A percentile compares a stretch with the other conserved stretches of the same genome.
phyloP scores from a whole-genome alignment of 805 yeast species.

The Barnettozyma siamensis region DNA sequence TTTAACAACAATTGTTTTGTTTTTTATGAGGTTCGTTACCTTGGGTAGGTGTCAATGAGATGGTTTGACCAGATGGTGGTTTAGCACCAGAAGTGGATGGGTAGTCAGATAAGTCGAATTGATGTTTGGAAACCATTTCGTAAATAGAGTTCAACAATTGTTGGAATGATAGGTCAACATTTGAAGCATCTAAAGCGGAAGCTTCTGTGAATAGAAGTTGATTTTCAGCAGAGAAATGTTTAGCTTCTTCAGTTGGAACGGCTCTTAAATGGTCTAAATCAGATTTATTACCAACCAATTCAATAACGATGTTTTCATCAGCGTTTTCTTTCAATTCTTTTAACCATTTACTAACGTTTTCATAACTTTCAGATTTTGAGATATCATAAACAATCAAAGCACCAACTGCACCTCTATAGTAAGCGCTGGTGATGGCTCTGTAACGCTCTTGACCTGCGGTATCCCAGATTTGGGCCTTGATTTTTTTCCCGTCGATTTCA shows the following conservation, averaged over 20 bases:
- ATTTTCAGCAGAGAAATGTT: constrained; percentile 89
- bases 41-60: constrained; percentile 89
- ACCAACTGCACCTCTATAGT: constrained; percentile 97
- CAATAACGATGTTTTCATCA: constrained; percentile 91
- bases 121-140: constrained; percentile 91
- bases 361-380: constrained; percentile 83
- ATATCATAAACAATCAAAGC: constrained; percentile 95
- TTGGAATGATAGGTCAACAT: constrained; percentile 91
- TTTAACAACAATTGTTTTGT: constrained; percentile 58
- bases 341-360: constrained; percentile 81
- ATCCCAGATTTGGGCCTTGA: constrained; percentile 95
- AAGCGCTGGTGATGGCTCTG: constrained; percentile 95
- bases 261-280: constrained; percentile 92
- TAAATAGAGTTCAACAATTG: constrained; percentile 89
- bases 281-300: constrained; percentile 86
- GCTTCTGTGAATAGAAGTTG: constrained; percentile 92
- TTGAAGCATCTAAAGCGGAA: constrained; percentile 87
- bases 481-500: constrained; percentile 76
- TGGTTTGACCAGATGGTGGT: constrained; percentile 84
- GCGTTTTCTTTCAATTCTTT: constrained; percentile 90
- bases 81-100: constrained; percentile 46
- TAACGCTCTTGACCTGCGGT: constrained; percentile 99
- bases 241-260: constrained; percentile 96
- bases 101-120: constrained; percentile 77
- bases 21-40: constrained; percentile 60